A percentile compares a stretch with the other conserved stretches of the same genome.
Conservation (phyloP, 2,329 filamentous ascomycete genomes). For the Xenosphaeropsis pyriputrescens region DNA sequence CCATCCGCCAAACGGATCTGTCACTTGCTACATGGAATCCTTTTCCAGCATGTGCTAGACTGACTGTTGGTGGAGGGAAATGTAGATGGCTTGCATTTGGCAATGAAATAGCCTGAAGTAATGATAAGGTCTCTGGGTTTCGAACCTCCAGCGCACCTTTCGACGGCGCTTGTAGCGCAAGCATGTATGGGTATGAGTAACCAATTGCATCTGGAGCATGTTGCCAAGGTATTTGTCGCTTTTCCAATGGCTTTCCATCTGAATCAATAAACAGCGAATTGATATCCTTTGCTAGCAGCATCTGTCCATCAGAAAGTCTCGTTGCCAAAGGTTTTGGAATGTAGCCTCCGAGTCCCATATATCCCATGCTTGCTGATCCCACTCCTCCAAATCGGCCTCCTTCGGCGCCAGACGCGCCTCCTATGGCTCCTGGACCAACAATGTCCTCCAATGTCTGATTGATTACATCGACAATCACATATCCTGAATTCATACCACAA, state of each 20-base stretch:
- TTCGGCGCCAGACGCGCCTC: slow-evolving; percentile 37
- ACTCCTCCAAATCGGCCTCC: slow-evolving; percentile 64
- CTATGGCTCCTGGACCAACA: slow-evolving; percentile 58
- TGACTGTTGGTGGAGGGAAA: slow-evolving; percentile 83
- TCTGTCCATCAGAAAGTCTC: slow-evolving; percentile 65
- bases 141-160: slow-evolving; percentile 82
- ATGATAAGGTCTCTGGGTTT: slow-evolving; percentile 81
- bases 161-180: slow-evolving; percentile 69
- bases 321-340: slow-evolving; percentile 83
- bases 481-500: slow-evolving; percentile 82
- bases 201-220: slow-evolving; percentile 79
- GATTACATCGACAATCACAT: slow-evolving; percentile 75
- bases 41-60: slow-evolving; percentile 90
- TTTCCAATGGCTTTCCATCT: slow-evolving; percentile 67
- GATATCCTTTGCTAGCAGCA: slow-evolving; percentile 93
- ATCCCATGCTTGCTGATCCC: slow-evolving; percentile 80
- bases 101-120: slow-evolving; percentile 73
- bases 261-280: slow-evolving; percentile 86
- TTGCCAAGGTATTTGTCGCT: slow-evolving; percentile 84
- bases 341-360: slow-evolving; percentile 87
- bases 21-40: slow-evolving; percentile 91
- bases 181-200: slow-evolving; percentile 91
- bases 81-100: slow-evolving; percentile 75
- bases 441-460: slow-evolving; percentile 65
- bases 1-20: slow-evolving; percentile 90